These are phyloP conservation scores for Globisporangium cylindrosporum DNA, from an alignment of 352 stramenopile genomes.

Conservation along the genomic window DNA sequence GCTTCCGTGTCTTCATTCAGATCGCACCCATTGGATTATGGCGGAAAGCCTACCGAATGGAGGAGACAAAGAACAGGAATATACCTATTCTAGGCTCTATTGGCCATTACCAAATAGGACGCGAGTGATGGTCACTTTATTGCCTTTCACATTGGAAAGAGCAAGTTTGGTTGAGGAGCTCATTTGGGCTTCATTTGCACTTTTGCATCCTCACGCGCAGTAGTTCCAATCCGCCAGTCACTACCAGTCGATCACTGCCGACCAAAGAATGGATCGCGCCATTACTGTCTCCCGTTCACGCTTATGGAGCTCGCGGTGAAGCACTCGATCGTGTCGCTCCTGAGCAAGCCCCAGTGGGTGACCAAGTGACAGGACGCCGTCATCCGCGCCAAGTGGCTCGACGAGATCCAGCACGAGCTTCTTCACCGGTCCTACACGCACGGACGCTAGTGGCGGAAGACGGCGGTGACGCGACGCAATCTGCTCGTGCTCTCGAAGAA, in stretches of 20 bases:
- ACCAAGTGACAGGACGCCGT: slow-evolving; percentile 12
- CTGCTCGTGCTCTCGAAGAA: slow-evolving; percentile 1
- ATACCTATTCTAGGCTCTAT: not conserved
- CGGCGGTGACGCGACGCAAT: not conserved
- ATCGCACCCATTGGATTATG: not conserved
- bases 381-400: slow-evolving; percentile 7
- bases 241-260: too few relatives aligned
- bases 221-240: too few relatives aligned
- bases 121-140: not conserved
- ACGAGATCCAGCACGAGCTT: slow-evolving; percentile 8
- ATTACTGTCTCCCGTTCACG: not conserved
- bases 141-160: not conserved
- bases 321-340: not conserved
- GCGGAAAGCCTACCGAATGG: not conserved
- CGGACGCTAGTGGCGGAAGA: not conserved
- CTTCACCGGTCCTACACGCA: not conserved
- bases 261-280: not conserved
- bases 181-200: not conserved
- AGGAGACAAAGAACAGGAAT: not conserved
- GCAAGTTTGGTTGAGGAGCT: not conserved
- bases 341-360: slow-evolving; percentile 15
- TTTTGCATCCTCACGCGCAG: not conserved
- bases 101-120: not conserved
- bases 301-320: slow-evolving; percentile 14
- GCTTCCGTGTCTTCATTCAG: not conserved